phyloP scores from a whole-genome alignment of 495 filamentous ascomycete species.

The Pseudevernia furfuracea region DNA sequence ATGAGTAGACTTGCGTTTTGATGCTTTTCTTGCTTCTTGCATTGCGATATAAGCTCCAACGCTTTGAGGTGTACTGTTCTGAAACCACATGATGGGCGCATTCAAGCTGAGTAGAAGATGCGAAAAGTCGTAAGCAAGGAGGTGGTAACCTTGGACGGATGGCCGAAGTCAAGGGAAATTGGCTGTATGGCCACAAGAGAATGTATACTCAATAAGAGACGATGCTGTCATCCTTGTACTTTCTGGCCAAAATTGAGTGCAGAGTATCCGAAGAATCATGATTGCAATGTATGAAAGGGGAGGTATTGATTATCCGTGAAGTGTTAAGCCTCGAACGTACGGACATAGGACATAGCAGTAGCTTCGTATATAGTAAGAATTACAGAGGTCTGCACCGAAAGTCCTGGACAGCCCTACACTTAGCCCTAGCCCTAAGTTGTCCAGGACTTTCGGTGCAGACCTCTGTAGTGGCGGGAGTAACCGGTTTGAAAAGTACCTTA shows the following conservation, averaged over 20 bases:
- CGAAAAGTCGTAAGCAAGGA: not conserved
- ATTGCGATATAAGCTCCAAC: not conserved
- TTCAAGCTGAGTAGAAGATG: not conserved
- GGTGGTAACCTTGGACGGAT: not conserved
- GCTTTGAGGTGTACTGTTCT: not conserved
- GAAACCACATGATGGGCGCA: not conserved
- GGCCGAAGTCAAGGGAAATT: not conserved
- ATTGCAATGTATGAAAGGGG: not conserved
- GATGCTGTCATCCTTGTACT: not conserved
- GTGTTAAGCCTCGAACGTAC: not conserved
- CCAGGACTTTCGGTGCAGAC: too few species aligned
- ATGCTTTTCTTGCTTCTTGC: slow-evolving; percentile 1
- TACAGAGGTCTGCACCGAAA: too few species aligned
- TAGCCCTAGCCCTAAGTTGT: too few species aligned
- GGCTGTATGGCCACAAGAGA: not conserved
- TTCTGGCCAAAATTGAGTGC: not conserved
- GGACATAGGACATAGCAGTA: not conserved
- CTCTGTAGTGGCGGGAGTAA: too few species aligned
- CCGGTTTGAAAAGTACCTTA: not conserved
- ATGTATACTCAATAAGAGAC: not conserved
- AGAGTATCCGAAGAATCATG: not conserved
- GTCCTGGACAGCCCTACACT: too few species aligned
- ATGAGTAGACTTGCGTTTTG: not conserved
- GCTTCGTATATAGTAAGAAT: not conserved
- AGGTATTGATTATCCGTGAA: not conserved